A percentile compares a stretch with the other conserved stretches of the same genome.
phyloP scores from a whole-genome alignment of 2,329 filamentous ascomycete species.

The Blumeria graminis region DNA sequence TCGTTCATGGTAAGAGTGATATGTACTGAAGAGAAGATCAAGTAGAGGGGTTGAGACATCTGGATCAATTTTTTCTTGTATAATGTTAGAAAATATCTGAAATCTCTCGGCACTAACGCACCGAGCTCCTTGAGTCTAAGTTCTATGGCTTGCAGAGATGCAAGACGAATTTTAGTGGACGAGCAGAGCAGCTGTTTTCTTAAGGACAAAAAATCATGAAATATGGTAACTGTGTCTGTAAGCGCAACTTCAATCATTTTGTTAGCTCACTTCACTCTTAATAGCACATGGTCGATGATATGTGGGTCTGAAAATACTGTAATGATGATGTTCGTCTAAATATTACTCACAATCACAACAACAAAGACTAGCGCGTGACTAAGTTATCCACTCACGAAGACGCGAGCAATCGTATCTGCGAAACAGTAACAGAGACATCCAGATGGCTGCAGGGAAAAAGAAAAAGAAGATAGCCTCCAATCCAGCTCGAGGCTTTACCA shows the following conservation, averaged over 20 bases:
- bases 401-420: too few relatives aligned
- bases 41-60: constrained; percentile 22
- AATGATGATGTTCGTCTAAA: neutral
- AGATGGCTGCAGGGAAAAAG: constrained; percentile 47
- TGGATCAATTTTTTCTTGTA: constrained; percentile 3
- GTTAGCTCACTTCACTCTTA: too few relatives aligned
- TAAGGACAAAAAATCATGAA: constrained; percentile 8
- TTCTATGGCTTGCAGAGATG: constrained; percentile 29
- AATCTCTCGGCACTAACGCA: too few relatives aligned
- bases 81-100: too few relatives aligned
- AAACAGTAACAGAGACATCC: neutral
- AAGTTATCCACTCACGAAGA: too few relatives aligned
- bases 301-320: neutral
- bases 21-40: constrained; percentile 61
- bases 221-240: too few relatives aligned
- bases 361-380: too few relatives aligned
- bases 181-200: constrained; percentile 32
- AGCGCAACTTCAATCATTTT: too few relatives aligned
- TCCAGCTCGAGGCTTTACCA: constrained; percentile 78
- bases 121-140: constrained; percentile 21
- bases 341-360: too few relatives aligned
- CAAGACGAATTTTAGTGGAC: constrained; percentile 31
- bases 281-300: neutral
- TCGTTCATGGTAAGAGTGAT: constrained; percentile 69
- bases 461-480: constrained; percentile 84